Percentiles rank a stretch among this genome's conserved stretches.
phyloP scores from a whole-genome alignment of 1,139 yeast genomes.

The Neolecta irregularis region DNA sequence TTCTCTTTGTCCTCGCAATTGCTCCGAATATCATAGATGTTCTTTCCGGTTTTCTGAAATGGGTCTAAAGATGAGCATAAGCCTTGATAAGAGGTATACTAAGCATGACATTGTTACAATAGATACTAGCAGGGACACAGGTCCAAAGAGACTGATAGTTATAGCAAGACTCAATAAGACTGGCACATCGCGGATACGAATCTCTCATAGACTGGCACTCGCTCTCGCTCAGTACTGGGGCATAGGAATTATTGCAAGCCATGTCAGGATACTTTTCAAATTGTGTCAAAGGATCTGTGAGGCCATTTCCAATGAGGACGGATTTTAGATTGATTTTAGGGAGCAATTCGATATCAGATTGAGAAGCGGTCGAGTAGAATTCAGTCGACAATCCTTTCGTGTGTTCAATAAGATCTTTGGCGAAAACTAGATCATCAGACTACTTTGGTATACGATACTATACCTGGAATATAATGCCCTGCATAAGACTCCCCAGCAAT shows the following conservation, averaged over 20 bases:
- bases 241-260: constrained; percentile 52
- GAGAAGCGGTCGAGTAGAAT: constrained; percentile 6
- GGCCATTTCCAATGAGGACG: constrained; percentile 87
- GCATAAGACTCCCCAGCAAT: constrained; percentile 99
- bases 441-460: not conserved
- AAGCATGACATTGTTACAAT: constrained; percentile 62
- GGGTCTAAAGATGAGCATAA: constrained; percentile 45
- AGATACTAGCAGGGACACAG: constrained; percentile 85
- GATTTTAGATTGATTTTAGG: constrained; percentile 75
- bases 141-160: constrained; percentile 63
- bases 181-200: constrained; percentile 64
- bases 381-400: constrained; percentile 16
- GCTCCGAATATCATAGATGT: constrained; percentile 83
- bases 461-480: constrained; percentile 87
- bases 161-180: constrained; percentile 70
- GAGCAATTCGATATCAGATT: constrained; percentile 25
- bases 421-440: constrained; percentile 30
- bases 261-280: constrained; percentile 81
- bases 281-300: constrained; percentile 84
- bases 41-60: constrained; percentile 70
- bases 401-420: constrained; percentile 69
- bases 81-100: not conserved
- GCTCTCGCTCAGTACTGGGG: constrained; percentile 64
- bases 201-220: constrained; percentile 65
- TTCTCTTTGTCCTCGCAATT: constrained; percentile 57